Evolutionary conservation across 768 basidiomycete species (phyloP), one percentile per base, ranked within the genome.

Genomic region (Boletus fagicola): DNA sequence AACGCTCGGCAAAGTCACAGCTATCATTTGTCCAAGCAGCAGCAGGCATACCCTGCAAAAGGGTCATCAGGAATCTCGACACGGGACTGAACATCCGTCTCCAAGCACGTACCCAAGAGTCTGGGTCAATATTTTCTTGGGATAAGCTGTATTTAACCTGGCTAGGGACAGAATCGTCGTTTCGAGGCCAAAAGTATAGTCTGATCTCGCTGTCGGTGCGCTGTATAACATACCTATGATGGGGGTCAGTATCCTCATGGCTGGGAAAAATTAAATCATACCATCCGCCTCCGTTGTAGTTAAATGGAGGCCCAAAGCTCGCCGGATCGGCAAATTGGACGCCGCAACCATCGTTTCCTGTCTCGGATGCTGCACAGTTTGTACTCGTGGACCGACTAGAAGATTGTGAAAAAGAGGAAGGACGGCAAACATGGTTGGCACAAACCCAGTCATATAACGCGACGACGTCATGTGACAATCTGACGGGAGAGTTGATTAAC

Each of bases 121-220:
- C 52, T 13, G 74, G 67, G 24, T 73, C 52, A 35, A 72, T 49
- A 2, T 43, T 57, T 24, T 54, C 20, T 13, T 59, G 11, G 15
- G 36, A 57, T 13, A 57, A 57, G 26, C 63, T 72, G 7, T 18
- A 56, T 15, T 45, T 44, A 4, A 75, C 62, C 30, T 72, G 69
- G 5, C 3, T 16, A 7, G 72, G 75, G 30, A 69, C 69, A 20
- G 36, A 54, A 8, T 6, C 28, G 30, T 62, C 66, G 28, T 62
- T 58, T 33, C 78, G 68, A 20, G 74, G 62, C 79, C 79, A 82
- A 63, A 77, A 80, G 68, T 75, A 81, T 15, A 79, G 60, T 47
- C 74, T 75, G 47, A 81, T 74, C 38, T 70, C 65, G 39, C 36
- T 50, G 28, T 16, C 36, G 18, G 73, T 71, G 22, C 75, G 73